Conservation (phyloP, 2,329 filamentous ascomycete genomes). For the Calonectria ilicicola region DNA sequence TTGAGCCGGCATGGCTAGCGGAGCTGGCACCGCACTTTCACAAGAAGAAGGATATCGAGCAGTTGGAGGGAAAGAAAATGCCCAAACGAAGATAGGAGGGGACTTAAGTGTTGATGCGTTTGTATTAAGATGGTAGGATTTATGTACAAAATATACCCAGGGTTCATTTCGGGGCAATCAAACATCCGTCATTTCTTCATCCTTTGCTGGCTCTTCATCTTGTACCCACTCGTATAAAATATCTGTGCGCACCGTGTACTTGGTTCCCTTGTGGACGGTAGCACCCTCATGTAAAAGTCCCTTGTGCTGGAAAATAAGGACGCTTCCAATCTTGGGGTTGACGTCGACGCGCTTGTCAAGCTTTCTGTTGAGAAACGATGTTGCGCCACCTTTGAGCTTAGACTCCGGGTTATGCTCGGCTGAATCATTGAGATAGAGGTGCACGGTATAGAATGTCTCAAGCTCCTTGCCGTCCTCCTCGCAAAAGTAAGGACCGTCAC, state of each 20-base stretch:
- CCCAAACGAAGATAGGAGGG: constrained; percentile 48
- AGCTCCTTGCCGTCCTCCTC: constrained; percentile 57
- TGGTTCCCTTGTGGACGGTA: constrained; percentile 61
- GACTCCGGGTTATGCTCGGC: constrained; percentile 29
- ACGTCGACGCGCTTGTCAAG: constrained; percentile 61
- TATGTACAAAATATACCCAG: neutral
- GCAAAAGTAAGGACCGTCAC: constrained; percentile 73
- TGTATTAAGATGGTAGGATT: constrained; percentile 4
- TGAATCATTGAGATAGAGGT: constrained; percentile 59
- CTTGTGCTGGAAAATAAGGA: constrained; percentile 70
- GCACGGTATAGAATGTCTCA: constrained; percentile 65
- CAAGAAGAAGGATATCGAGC: constrained; percentile 90
- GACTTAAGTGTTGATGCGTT: constrained; percentile 1
- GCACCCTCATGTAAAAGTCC: constrained; percentile 66
- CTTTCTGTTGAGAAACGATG: constrained; percentile 62
- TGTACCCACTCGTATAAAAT: constrained; percentile 59
- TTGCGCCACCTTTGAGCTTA: constrained; percentile 64
- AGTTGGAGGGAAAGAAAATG: constrained; percentile 79
- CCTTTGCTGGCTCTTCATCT: constrained; percentile 13
- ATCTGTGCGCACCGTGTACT: constrained; percentile 69
- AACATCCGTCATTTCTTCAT: neutral
- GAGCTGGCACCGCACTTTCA: constrained; percentile 96
- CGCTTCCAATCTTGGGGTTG: constrained; percentile 67
- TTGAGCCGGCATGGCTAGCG: constrained; percentile 85
- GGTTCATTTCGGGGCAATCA: neutral